Evolutionary conservation across 2,329 filamentous ascomycete species (phyloP).

Genomic region (Amauroascus niger): DNA sequence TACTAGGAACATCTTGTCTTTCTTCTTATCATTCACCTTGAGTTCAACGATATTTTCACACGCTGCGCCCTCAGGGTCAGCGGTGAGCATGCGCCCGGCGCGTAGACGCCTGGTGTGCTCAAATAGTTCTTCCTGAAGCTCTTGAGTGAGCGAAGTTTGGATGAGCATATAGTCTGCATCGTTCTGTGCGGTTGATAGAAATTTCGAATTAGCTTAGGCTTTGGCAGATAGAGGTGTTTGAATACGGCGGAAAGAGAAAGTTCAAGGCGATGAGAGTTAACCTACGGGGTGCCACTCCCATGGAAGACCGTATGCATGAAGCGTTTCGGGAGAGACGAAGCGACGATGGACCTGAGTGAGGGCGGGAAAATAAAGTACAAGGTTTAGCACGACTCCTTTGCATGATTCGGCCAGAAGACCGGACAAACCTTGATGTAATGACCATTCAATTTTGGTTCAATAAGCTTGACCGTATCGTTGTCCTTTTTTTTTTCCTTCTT

Average conservation of each 20-base stretch:
- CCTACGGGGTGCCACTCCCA: constrained; percentile 43
- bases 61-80: constrained; percentile 21
- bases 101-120: constrained; percentile 58
- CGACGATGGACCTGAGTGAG: constrained; percentile 37
- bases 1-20: constrained; percentile 40
- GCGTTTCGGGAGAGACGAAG: constrained; percentile 38
- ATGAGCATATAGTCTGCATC: constrained; percentile 63
- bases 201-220: background rate
- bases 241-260: too few species aligned
- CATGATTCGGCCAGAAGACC: background rate
- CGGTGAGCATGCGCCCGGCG: constrained; percentile 39
- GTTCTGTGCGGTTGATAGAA: constrained; percentile 25
- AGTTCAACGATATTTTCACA: constrained; percentile 28
- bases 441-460: constrained; percentile 19
- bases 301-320: constrained; percentile 38
- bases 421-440: constrained; percentile 38
- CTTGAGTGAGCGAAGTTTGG: constrained; percentile 61
- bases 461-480: constrained; percentile 21
- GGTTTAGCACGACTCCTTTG: background rate
- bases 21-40: constrained; percentile 34
- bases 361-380: too few species aligned
- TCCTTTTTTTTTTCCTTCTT: constrained; percentile 40
- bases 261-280: too few species aligned
- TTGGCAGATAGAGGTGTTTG: too few species aligned
- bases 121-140: constrained; percentile 63